phyloP scores from a whole-genome alignment of 768 basidiomycete genomes.

The Rhodocollybia butyracea region DNA sequence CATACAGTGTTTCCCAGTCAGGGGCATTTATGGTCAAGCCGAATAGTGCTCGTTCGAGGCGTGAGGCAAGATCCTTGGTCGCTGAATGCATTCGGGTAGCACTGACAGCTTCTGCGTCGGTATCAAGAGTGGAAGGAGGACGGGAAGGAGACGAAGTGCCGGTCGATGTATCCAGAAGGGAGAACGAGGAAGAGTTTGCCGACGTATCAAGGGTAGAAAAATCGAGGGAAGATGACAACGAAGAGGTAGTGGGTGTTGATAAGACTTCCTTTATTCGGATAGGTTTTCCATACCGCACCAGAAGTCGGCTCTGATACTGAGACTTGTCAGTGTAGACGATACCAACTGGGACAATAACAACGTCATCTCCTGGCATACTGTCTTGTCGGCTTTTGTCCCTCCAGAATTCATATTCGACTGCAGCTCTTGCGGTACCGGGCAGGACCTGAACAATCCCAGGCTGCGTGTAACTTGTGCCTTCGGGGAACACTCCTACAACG shows the following conservation, averaged over 20 bases:
- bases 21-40: conserved; percentile 61
- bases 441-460: conserved; percentile 44
- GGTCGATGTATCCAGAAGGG: neutral
- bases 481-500: conserved; percentile 68
- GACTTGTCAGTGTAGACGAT: conserved; percentile 72
- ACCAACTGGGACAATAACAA: conserved; percentile 58
- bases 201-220: neutral
- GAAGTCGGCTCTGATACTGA: conserved; percentile 51
- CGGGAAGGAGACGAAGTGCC: conserved; percentile 23
- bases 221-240: conserved; percentile 17
- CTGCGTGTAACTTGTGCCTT: conserved; percentile 53
- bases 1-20: conserved; percentile 65
- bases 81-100: conserved; percentile 37
- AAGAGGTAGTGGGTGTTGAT: conserved; percentile 31
- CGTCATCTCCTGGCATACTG: conserved; percentile 18
- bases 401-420: conserved; percentile 61
- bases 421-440: conserved; percentile 70
- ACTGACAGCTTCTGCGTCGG: conserved; percentile 33
- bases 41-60: conserved; percentile 44
- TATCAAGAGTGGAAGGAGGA: too few species aligned
- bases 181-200: neutral
- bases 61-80: conserved; percentile 54
- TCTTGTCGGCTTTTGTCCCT: conserved; percentile 15
- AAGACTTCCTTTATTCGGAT: conserved; percentile 49
- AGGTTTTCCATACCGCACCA: conserved; percentile 51